Evolutionary conservation across 139 green algal species (phyloP), one percentile per base, ranked within the genome.

Genomic region (Pedinophyceae sp.): DNA sequence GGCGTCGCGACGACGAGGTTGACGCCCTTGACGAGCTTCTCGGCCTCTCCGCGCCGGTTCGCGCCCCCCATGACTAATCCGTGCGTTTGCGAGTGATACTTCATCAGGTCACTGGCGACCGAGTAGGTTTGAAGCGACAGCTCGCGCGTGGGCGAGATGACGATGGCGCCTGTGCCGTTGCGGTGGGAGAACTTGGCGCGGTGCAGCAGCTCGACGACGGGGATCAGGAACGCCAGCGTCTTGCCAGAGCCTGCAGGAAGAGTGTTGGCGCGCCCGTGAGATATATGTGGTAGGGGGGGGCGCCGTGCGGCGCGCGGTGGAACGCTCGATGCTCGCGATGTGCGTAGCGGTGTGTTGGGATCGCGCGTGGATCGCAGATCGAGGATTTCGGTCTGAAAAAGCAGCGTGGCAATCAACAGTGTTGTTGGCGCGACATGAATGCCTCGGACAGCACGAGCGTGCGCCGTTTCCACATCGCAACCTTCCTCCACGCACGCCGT

Each of bases 211-310:
- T 98, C 91, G 4, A 83, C 61, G 22, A 64, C 72, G 6, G 91
- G 91, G 26, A 98, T 83, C 22, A 98, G 71, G 57, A 97, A 98
- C 2, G 91, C 90, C 6, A 98, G 72, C 20, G 91, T 97, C 74
- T 98, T 98, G 45, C 91, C 91, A n/a, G 81, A 93, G 4, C 91
- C 89, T 81, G 67, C 3, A n/a, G 0, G 28, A 20, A n/a, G n/a
- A n/a, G n/a, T n/a, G n/a, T n/a, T n/a, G n/a, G n/a, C n/a, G n/a
- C n/a, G n/a, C n/a, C n/a, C n/a, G n/a, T n/a, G n/a, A n/a, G n/a
- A n/a, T n/a, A n/a, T n/a, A n/a, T n/a, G n/a, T n/a, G n/a, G n/a
- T n/a, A n/a, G n/a, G n/a, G n/a, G n/a, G n/a, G n/a, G n/a, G n/a
- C n/a, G n/a, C n/a, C n/a, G n/a, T n/a, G n/a, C n/a, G n/a, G n/a